Conservation (phyloP, 2,329 filamentous ascomycete species). For the Aspergillus fumigatiaffinis region DNA sequence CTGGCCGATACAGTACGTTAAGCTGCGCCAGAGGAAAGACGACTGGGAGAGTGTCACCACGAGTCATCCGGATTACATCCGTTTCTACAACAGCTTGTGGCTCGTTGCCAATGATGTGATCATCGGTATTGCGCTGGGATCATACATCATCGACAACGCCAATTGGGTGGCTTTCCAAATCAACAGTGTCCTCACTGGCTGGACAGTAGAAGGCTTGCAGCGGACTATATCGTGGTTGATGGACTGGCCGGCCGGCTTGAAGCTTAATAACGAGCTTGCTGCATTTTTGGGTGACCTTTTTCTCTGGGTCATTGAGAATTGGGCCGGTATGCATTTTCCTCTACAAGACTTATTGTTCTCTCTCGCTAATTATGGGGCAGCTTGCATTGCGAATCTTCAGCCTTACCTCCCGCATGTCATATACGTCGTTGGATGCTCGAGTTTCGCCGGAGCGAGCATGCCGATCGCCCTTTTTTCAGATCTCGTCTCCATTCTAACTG, state of each 20-base stretch:
- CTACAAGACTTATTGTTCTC: neutral
- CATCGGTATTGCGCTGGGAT: conserved; percentile 92
- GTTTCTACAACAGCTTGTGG: conserved; percentile 98
- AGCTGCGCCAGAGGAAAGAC: conserved; percentile 78
- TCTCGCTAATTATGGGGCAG: conserved; percentile 37
- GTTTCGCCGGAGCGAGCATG: conserved; percentile 94
- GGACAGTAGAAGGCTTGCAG: conserved; percentile 83
- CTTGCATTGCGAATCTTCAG: conserved; percentile 70
- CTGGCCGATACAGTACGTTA: conserved; percentile 96
- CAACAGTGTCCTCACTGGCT: conserved; percentile 68
- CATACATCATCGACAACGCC: conserved; percentile 95
- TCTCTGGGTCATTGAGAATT: conserved; percentile 97
- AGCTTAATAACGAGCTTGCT: conserved; percentile 90
- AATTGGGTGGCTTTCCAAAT: conserved; percentile 78
- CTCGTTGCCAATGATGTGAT: conserved; percentile 98
- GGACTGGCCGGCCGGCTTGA: conserved; percentile 90
- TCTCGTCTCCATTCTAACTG: conserved; percentile 80
- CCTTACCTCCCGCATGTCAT: conserved; percentile 82
- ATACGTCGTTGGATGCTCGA: conserved; percentile 88
- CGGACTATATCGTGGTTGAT: conserved; percentile 92
- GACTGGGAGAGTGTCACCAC: conserved; percentile 96
- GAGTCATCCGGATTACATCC: conserved; percentile 95
- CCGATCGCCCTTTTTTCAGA: conserved; percentile 95
- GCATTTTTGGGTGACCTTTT: conserved; percentile 94
- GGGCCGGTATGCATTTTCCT: conserved; percentile 62